phyloP scores from a whole-genome alignment of 2,329 filamentous ascomycete species.

The Aspergillus pseudoterreus region DNA sequence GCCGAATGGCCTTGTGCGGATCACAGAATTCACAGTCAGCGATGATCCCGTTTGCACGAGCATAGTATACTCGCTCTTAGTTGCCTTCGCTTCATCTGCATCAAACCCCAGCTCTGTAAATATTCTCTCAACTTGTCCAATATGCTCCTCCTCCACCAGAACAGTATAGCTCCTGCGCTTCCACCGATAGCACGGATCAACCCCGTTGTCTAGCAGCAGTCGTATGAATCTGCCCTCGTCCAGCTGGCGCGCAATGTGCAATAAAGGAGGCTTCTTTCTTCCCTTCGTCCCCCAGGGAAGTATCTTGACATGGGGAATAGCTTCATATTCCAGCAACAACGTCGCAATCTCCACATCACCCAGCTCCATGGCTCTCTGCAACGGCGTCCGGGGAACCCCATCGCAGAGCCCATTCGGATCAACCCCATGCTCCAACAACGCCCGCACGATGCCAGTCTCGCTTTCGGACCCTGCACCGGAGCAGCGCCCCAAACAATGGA shows the following conservation, averaged over 20 bases:
- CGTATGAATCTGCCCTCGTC: not conserved
- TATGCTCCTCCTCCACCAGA: not conserved
- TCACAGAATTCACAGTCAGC: too few relatives aligned
- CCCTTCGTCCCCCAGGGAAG: not conserved
- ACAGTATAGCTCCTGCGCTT: not conserved
- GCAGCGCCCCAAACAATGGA: not conserved
- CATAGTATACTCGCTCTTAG: not conserved
- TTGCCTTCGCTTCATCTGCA: not conserved
- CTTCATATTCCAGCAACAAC: not conserved
- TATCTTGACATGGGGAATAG: not conserved
- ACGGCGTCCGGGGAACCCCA: not conserved
- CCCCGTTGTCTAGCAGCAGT: not conserved
- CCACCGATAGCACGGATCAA: not conserved
- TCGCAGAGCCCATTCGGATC: not conserved
- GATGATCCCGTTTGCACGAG: too few relatives aligned
- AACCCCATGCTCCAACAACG: not conserved
- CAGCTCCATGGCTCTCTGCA: not conserved
- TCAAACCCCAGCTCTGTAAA: not conserved
- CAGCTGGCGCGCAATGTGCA: not conserved
- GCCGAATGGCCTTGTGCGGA: not conserved
- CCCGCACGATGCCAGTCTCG: not conserved
- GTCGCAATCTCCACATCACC: not conserved
- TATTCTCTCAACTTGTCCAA: not conserved
- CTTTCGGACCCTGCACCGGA: not conserved
- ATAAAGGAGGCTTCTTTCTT: not conserved